Conservation (phyloP, 192 early-diverging fungal genomes). For the Podila minutissima region DNA sequence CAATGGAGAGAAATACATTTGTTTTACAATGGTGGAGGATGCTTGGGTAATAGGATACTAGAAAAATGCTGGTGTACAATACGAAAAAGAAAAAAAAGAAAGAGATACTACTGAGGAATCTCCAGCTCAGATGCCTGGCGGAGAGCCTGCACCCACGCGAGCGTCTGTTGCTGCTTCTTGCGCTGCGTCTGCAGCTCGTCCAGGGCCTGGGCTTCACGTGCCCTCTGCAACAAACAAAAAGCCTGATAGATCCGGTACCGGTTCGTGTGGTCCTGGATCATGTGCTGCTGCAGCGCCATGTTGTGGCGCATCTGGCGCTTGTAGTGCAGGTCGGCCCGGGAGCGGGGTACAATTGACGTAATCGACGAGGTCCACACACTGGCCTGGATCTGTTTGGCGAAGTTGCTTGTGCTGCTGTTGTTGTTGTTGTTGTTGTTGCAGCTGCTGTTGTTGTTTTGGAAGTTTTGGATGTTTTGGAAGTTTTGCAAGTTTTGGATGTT, state of each 20-base stretch:
- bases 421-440: neutral
- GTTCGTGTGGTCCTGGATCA: slow-evolving; percentile 41
- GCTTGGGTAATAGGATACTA: too few relatives aligned
- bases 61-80: slow-evolving; percentile 15
- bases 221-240: slow-evolving; percentile 36
- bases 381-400: slow-evolving; percentile 13
- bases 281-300: slow-evolving; percentile 38
- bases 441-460: neutral
- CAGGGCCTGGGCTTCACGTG: slow-evolving; percentile 36
- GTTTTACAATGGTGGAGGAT: too few relatives aligned
- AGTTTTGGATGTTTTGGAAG: too few relatives aligned
- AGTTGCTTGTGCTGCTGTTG: neutral
- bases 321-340: slow-evolving; percentile 26
- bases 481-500: neutral
- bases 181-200: slow-evolving; percentile 20
- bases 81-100: slow-evolving; percentile 23
- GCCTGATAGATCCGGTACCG: slow-evolving; percentile 42
- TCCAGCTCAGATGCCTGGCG: slow-evolving; percentile 31
- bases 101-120: slow-evolving; percentile 26
- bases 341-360: slow-evolving; percentile 21
- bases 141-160: slow-evolving; percentile 35
- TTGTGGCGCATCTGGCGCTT: slow-evolving; percentile 30
- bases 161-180: slow-evolving; percentile 27
- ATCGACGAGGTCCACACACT: slow-evolving; percentile 35
- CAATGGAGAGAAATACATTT: neutral